These are phyloP conservation scores for Prosopis cineraria DNA, from an alignment of 306 rosid species.

Conservation along the genomic window DNA sequence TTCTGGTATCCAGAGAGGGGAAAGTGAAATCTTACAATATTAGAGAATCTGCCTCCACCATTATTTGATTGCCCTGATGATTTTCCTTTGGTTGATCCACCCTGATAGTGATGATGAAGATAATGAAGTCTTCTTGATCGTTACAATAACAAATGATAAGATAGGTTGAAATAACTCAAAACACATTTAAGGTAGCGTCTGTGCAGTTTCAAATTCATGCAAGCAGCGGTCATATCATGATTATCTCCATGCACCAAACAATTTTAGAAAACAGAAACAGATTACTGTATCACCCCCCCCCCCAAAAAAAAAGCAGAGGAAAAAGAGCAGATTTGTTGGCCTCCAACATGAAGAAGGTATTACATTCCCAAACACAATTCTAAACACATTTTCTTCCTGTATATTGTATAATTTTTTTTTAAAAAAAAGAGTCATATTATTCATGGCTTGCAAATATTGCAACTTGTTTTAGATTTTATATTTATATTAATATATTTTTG, in stretches of 20 bases:
- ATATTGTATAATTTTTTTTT: no score
- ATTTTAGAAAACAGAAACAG: neutral
- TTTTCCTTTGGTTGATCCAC: conserved; percentile 47
- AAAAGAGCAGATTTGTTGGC: neutral
- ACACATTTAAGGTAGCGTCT: neutral
- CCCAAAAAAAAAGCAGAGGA: neutral
- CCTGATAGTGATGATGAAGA: conserved; percentile 28
- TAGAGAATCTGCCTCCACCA: conserved; percentile 55
- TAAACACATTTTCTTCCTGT: no score
- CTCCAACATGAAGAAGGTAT: neutral
- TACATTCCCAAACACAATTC: neutral
- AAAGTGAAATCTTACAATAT: conserved; percentile 45
- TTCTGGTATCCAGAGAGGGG: neutral
- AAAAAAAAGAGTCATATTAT: no score
- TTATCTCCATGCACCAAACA: neutral
- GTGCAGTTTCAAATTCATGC: neutral
- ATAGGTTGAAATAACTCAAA: neutral
- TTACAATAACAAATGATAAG: neutral
- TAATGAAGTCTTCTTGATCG: neutral
- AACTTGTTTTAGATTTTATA: neutral
- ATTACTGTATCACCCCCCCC: neutral
- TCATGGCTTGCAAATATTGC: neutral
- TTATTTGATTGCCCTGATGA: conserved; percentile 46
- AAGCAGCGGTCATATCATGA: neutral
- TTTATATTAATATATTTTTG: neutral